phyloP scores from a whole-genome alignment of 176 grass and related monocot genomes.

The Chrysopogon serrulatus region DNA sequence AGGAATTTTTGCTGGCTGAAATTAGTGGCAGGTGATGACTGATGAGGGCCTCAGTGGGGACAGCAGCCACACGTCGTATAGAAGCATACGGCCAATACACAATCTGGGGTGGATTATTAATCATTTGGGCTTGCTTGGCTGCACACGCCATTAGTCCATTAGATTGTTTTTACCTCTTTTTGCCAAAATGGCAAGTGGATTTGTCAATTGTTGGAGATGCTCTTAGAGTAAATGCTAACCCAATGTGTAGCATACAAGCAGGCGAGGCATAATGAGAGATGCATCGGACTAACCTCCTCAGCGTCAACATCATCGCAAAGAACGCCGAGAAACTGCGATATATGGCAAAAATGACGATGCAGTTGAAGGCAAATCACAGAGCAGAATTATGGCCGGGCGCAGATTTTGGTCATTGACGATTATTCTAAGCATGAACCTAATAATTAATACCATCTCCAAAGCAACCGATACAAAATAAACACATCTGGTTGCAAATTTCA shows the following conservation, averaged over 20 bases:
- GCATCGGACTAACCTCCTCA: background rate
- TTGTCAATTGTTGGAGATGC: no score
- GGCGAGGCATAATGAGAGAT: background rate
- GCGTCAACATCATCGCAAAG: background rate
- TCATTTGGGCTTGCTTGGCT: no score
- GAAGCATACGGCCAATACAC: no score
- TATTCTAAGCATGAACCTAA: background rate
- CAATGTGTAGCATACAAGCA: no score
- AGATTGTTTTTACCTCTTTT: background rate
- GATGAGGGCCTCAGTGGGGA: no score
- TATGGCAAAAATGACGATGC: background rate
- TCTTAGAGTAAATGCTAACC: no score
- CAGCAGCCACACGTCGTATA: no score
- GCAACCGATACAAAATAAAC: slow-evolving; percentile 17
- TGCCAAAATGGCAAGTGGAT: no score
- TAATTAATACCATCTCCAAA: background rate
- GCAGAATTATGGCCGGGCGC: background rate
- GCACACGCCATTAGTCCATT: no score
- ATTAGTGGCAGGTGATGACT: no score
- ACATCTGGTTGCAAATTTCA: slow-evolving; percentile 12
- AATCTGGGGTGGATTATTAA: no score
- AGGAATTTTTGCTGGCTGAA: no score
- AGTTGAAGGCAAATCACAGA: background rate
- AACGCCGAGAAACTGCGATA: background rate
- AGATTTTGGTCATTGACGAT: background rate